Conservation (phyloP, 2,329 filamentous ascomycete species). For the Colletotrichum magnum region DNA sequence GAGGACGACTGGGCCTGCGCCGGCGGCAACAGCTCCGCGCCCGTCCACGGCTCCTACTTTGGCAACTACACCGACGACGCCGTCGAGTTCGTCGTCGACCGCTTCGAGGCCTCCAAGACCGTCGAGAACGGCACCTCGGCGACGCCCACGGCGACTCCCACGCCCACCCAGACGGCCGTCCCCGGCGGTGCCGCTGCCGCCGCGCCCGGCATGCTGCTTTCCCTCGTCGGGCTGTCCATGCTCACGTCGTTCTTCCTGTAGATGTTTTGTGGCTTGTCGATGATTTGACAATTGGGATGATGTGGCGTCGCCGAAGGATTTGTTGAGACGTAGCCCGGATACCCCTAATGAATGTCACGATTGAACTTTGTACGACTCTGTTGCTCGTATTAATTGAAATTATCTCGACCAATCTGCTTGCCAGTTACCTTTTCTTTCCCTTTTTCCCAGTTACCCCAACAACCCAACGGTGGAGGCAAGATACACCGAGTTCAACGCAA, state of each 20-base stretch:
- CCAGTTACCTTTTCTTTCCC: too few species aligned
- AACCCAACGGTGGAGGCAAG: too few species aligned
- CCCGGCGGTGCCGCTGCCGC: constrained; percentile 3
- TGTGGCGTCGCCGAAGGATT: background rate
- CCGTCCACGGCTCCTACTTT: constrained; percentile 55
- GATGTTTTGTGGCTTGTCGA: constrained; percentile 37
- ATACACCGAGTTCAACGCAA: too few species aligned
- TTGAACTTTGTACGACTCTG: background rate
- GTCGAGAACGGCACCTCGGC: constrained; percentile 15
- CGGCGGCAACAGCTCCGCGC: constrained; percentile 44
- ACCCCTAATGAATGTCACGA: background rate
- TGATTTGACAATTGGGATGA: background rate
- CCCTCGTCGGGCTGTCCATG: constrained; percentile 18
- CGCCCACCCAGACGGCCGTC: constrained; percentile 1
- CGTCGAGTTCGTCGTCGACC: constrained; percentile 53
- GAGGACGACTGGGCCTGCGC: constrained; percentile 58
- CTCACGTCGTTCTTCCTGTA: constrained; percentile 15
- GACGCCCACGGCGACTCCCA: constrained; percentile 1
- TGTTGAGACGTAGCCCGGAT: background rate
- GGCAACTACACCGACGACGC: constrained; percentile 51
- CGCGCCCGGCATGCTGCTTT: constrained; percentile 15
- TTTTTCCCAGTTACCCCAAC: too few species aligned
- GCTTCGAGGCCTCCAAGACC: constrained; percentile 46
- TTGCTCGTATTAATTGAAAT: too few species aligned
- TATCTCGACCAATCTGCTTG: too few species aligned